Percentiles rank a stretch among this genome's conserved stretches.
Evolutionary conservation across 805 yeast genomes (phyloP).

Genomic region (Candida orba): DNA sequence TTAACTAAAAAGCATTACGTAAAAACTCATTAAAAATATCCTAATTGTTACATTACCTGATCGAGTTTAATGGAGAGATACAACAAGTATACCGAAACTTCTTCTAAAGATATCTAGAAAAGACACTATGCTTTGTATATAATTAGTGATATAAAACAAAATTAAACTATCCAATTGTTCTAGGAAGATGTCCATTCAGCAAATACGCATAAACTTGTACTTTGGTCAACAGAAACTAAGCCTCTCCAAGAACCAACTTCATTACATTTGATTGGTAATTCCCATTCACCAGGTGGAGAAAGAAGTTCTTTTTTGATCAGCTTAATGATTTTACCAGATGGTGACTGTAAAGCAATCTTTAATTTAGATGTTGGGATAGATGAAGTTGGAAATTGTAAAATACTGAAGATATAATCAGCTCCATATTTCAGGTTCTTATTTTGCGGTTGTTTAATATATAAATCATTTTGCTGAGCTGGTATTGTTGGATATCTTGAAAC

Average conservation of each 20-base stretch:
- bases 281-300: conserved; percentile 50
- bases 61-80: neutral
- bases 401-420: conserved; percentile 56
- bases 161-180: neutral
- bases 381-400: conserved; percentile 40
- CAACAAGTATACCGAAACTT: neutral
- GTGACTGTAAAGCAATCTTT: conserved; percentile 70
- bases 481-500: conserved; percentile 69
- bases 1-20: neutral
- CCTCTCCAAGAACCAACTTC: conserved; percentile 84
- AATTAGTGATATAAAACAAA: neutral
- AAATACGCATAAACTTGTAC: conserved; percentile 77
- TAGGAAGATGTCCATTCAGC: conserved; percentile 75
- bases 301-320: conserved; percentile 43
- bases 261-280: conserved; percentile 47
- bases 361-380: conserved; percentile 27
- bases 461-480: conserved; percentile 59
- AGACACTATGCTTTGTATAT: neutral
- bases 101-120: too few species aligned
- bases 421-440: conserved; percentile 49
- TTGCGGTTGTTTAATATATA: conserved; percentile 84
- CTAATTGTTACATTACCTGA: neutral
- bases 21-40: neutral
- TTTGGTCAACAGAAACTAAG: conserved; percentile 69
- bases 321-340: conserved; percentile 71